phyloP scores from a whole-genome alignment of 768 basidiomycete genomes.

The Pleurotus sapidus region DNA sequence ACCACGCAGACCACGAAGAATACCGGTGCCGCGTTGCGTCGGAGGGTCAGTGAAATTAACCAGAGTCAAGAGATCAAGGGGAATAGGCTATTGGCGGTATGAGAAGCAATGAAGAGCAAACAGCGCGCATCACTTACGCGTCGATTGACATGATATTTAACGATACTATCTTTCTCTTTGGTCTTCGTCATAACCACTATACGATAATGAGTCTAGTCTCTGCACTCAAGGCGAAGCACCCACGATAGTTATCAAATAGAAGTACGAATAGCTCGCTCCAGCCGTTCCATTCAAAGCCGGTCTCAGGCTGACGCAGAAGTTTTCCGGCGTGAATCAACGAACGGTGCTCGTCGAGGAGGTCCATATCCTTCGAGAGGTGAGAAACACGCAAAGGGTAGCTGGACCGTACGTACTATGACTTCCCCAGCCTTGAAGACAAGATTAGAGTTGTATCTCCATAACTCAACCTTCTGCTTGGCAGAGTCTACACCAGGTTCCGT shows the following conservation, averaged over 20 bases:
- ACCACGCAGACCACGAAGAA: conserved; percentile 62
- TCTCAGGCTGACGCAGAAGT: conserved; percentile 83
- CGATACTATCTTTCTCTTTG: conserved; percentile 72
- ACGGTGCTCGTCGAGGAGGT: conserved; percentile 78
- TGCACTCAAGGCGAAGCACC: conserved; percentile 23
- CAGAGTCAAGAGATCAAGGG: conserved; percentile 84
- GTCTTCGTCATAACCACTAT: conserved; percentile 84
- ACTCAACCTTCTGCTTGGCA: conserved; percentile 84
- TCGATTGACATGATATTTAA: conserved; percentile 77
- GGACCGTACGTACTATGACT: conserved; percentile 41
- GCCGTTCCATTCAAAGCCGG: conserved; percentile 82
- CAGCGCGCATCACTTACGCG: conserved; percentile 45
- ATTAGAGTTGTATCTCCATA: conserved; percentile 83
- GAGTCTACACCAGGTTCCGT: conserved; percentile 84
- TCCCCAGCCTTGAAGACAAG: conserved; percentile 81
- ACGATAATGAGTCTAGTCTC: conserved; percentile 12
- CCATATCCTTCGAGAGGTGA: conserved; percentile 65
- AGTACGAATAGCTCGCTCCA: conserved; percentile 91
- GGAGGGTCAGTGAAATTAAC: conserved; percentile 81
- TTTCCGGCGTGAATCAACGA: conserved; percentile 83
- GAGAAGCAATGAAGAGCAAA: conserved; percentile 7
- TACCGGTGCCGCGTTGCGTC: conserved; percentile 68
- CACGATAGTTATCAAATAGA: conserved; percentile 93
- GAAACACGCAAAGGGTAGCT: background rate
- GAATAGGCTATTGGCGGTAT: conserved; percentile 67